Evolutionary conservation across 768 basidiomycete species (phyloP), one percentile per base, ranked within the genome.

Genomic region (Chalciporus chontae): DNA sequence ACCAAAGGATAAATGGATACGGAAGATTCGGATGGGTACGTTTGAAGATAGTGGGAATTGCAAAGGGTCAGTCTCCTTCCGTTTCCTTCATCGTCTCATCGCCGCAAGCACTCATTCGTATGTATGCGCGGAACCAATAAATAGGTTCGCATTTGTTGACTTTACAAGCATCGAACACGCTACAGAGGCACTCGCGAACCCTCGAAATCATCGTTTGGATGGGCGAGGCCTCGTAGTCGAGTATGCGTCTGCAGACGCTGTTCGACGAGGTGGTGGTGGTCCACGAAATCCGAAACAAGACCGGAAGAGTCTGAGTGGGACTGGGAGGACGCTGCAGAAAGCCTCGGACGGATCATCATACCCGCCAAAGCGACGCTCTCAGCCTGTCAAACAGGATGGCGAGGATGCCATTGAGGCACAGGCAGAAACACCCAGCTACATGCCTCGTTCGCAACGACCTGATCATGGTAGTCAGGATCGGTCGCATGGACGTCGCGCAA

Each of bases 21-120:
- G 88, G 53, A 92, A 92, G 64, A 72, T 99, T 24, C 83, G 95
- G 6, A 79, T 99, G 80, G 94, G 93, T 4, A 94, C 94, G 15
- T 99, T 99, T 57, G 93, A 97, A 65, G 95, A 99, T 67, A 89
- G 83, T 43, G 96, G 95, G 8, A 70, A 81, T 46, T 98, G 95
- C 72, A 99, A 98, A 77, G 95, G 95, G 95, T 96, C 42, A 40
- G 62, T 52, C 15, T 62, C 51, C 77, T 72, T 1, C n/a, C 23
- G 4, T 40, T 21, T 31, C 21, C 11, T 18, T 27, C 34, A 51
- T 10, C 34, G 34, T 6, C n/a, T 7, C 34, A 5, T 36, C n/a
- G 3, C n/a, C 14, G 34, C 10, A n/a, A 15, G 6, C 15, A n/a
- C 5, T 36, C 34, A 36, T 17, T 39, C 6, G 10, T 2, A 10